Conservation (phyloP, 805 yeast species). For the Nakazawaea sp. region DNA sequence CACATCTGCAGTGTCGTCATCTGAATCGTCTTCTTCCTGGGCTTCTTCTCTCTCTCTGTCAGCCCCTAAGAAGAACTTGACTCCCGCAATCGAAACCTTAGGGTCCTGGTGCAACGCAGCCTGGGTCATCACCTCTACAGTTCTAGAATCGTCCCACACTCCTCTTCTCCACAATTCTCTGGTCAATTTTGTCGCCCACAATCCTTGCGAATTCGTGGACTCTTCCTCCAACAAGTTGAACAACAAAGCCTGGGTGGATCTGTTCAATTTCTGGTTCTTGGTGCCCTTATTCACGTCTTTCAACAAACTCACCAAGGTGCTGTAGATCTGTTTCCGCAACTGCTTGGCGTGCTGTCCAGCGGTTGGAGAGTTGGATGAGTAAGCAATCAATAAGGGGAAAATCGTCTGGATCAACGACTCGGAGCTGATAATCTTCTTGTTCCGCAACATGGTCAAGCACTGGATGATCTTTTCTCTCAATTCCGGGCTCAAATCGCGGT, state of each 20-base stretch:
- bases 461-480: conserved; percentile 88
- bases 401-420: conserved; percentile 79
- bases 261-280: conserved; percentile 82
- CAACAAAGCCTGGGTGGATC: conserved; percentile 85
- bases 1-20: conserved; percentile 68
- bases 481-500: conserved; percentile 75
- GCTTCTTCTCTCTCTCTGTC: conserved; percentile 89
- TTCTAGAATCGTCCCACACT: conserved; percentile 95
- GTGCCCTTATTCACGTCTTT: conserved; percentile 84
- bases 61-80: conserved; percentile 86
- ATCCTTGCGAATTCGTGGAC: conserved; percentile 60
- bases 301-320: conserved; percentile 68
- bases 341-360: conserved; percentile 70
- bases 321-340: conserved; percentile 75
- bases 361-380: conserved; percentile 42
- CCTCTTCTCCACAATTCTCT: conserved; percentile 97
- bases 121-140: conserved; percentile 96
- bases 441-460: conserved; percentile 83
- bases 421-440: conserved; percentile 71
- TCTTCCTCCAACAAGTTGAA: conserved; percentile 81
- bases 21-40: conserved; percentile 58
- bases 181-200: conserved; percentile 95
- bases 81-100: conserved; percentile 87
- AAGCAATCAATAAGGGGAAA: conserved; percentile 76
- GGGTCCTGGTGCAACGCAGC: conserved; percentile 85